Evolutionary conservation across 768 basidiomycete species (phyloP).

Genomic region (Astraeus odoratus): DNA sequence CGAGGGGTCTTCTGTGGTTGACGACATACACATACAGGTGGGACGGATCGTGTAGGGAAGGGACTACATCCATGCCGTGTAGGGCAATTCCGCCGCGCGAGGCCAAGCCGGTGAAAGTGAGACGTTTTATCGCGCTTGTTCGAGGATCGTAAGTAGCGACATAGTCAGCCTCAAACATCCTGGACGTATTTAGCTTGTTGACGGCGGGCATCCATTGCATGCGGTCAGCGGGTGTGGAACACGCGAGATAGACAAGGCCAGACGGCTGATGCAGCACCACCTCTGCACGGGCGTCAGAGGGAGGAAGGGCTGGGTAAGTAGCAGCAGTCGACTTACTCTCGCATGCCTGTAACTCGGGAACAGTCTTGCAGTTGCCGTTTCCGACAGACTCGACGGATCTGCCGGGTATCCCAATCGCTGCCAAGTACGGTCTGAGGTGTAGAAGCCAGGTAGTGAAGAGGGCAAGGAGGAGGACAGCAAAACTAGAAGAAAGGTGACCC

Average conservation of each 20-base stretch:
- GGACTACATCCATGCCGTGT: conserved; percentile 67
- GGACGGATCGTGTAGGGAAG: conserved; percentile 39
- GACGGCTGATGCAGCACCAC: conserved; percentile 50
- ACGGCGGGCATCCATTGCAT: conserved; percentile 46
- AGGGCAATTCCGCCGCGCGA: conserved; percentile 39
- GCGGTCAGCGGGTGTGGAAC: conserved; percentile 45
- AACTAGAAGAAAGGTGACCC: conserved; percentile 1
- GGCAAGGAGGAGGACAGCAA: conserved; percentile 28
- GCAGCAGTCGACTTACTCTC: conserved; percentile 44
- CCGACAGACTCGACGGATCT: conserved; percentile 40
- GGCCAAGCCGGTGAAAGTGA: conserved; percentile 35
- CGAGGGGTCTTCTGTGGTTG: conserved; percentile 56
- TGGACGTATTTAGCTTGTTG: conserved; percentile 27
- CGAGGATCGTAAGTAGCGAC: conserved; percentile 53
- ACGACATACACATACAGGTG: conserved; percentile 61
- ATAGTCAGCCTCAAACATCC: conserved; percentile 41
- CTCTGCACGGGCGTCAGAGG: conserved; percentile 32
- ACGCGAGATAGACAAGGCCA: conserved; percentile 57
- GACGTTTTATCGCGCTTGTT: conserved; percentile 38
- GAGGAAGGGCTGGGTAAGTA: neutral
- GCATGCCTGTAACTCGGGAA: conserved; percentile 56
- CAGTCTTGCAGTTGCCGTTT: conserved; percentile 40
- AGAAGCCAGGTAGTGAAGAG: conserved; percentile 33
- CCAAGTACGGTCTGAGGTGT: conserved; percentile 44
- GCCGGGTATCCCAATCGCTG: conserved; percentile 35